These are phyloP conservation scores for Pseudogymnoascus sp. DNA, from an alignment of 2,329 filamentous ascomycete genomes.

Conservation along the genomic window DNA sequence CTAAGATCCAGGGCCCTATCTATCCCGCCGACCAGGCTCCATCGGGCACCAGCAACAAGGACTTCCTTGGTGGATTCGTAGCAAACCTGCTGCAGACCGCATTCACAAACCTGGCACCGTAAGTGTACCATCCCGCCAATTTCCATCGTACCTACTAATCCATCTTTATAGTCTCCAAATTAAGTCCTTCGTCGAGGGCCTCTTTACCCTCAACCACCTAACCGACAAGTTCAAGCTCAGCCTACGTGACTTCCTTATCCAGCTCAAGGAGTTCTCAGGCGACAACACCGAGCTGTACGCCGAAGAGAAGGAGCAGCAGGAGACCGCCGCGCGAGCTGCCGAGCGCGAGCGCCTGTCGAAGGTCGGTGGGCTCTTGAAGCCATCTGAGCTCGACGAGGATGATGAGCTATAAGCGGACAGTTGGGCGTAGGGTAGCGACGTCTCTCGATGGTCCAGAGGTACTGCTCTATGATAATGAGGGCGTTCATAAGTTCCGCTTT, in stretches of 20 bases:
- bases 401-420: constrained; percentile 82
- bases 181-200: constrained; percentile 75
- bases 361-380: constrained; percentile 91
- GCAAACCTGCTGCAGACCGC: constrained; percentile 77
- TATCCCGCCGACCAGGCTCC: constrained; percentile 79
- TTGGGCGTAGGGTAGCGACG: background rate
- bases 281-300: constrained; percentile 92
- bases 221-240: constrained; percentile 93
- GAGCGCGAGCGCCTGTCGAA: constrained; percentile 91
- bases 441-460: background rate
- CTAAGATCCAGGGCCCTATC: constrained; percentile 88
- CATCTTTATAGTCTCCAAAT: constrained; percentile 63
- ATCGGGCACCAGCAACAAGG: constrained; percentile 75
- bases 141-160: constrained; percentile 30
- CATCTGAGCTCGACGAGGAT: constrained; percentile 84
- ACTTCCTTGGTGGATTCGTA: constrained; percentile 85
- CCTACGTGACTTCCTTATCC: constrained; percentile 93
- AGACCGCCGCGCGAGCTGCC: constrained; percentile 73
- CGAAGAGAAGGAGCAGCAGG: constrained; percentile 89
- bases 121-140: constrained; percentile 35
- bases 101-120: constrained; percentile 88
- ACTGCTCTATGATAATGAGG: constrained; percentile 8
- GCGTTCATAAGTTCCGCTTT: background rate
- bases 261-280: constrained; percentile 90
- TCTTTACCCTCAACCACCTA: constrained; percentile 83